Percentiles rank a stretch among this genome's conserved stretches.
phyloP scores from a whole-genome alignment of 306 rosid genomes.

The Astragalus glycyphyllos region DNA sequence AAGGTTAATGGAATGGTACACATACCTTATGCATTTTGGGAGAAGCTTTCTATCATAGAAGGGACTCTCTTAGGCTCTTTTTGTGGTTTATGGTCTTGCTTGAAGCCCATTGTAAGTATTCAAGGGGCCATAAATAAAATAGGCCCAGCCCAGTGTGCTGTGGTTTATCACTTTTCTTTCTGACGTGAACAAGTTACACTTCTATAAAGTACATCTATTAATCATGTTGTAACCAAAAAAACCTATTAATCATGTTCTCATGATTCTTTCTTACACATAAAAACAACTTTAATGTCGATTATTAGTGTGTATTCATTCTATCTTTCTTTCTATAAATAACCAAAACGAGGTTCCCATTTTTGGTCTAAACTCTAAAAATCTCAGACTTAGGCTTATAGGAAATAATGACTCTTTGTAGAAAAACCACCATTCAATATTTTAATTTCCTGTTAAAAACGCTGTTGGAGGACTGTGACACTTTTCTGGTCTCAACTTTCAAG shows the following conservation, averaged over 20 bases:
- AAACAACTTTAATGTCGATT: not conserved
- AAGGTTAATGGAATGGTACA: no score
- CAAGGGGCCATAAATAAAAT: no score
- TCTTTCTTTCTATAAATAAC: not conserved
- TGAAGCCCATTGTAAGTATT: no score
- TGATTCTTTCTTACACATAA: not conserved
- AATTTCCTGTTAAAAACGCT: slow-evolving; percentile 32
- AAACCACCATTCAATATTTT: slow-evolving; percentile 12
- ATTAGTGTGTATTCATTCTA: not conserved
- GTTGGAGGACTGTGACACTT: slow-evolving; percentile 42
- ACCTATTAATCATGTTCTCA: not conserved
- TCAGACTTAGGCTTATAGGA: not conserved
- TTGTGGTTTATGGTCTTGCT: no score
- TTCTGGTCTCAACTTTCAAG: not conserved
- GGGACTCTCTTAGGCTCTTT: no score
- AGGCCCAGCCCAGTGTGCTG: no score
- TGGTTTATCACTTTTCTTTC: no score
- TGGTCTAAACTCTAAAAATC: slow-evolving; percentile 3
- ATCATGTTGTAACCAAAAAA: not conserved
- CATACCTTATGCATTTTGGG: no score
- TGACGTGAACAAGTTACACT: not conserved
- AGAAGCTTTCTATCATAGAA: no score
- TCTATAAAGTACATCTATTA: not conserved
- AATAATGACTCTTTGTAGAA: slow-evolving; percentile 28
- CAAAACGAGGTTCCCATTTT: not conserved